Evolutionary conservation across 441 rosid genomes (phyloP), one percentile per base, ranked within the genome.

Genomic region (Biscutella auriculata): DNA sequence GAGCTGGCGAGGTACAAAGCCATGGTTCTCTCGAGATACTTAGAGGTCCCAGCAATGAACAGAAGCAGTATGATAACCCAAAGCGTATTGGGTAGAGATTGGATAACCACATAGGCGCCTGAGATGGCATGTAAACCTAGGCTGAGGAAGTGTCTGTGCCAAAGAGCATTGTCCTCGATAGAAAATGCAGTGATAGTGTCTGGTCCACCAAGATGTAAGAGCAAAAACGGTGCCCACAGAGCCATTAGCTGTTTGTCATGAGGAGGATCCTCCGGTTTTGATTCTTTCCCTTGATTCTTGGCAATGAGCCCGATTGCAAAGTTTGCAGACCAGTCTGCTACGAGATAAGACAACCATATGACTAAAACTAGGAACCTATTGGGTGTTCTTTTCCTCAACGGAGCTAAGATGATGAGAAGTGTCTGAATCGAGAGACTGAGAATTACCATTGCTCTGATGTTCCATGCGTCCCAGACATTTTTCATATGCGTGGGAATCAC

Each of bases 111-210:
- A 39, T 76, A 82, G 9, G 50, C 57, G 33, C 72, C 60, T 5
- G 74, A 66, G 1, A 66, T 6, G 1, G 45, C 75, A 29, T 79
- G 84, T 37, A 73, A 60, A 26, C 47, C 16, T 12, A 82, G 69
- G 0, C 70, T 66, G 5, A 75, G 70, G 50, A 76, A 14, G 55
- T 82, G 84, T 36, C 87, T 30, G 4, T 66, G 68, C 87, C 87
- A 82, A 9, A 82, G 69, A 40, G 71, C 73, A 33, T 82, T 82
- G 36, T 79, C 87, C 48, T 77, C 78, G 4, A 77, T 70, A 1
- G 87, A 66, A 9, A 75, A 76, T 4, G 82, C 82, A 9, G 87
- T 82, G 43, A 82, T 79, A 6, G 82, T 69, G 60, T 74, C 87
- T 0, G 87, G 81, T 1, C 84, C 82, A 11, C 84, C 87, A 14